phyloP scores from a whole-genome alignment of 2,329 filamentous ascomycete genomes.

The Aspergillus brunneoviolaceus region DNA sequence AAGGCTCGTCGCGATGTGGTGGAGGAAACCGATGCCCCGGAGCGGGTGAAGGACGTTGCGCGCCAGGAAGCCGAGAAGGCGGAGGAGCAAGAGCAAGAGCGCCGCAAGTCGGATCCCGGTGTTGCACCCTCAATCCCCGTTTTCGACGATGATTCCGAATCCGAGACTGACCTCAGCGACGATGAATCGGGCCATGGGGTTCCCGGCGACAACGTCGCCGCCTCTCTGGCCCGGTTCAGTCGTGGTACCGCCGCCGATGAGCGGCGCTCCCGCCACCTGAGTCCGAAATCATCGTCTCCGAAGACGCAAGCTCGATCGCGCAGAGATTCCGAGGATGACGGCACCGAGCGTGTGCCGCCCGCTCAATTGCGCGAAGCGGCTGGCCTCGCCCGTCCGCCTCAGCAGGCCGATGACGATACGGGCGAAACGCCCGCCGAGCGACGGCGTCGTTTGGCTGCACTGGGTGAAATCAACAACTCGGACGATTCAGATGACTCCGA shows the following conservation, averaged over 20 bases:
- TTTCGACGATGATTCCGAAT: slow-evolving; percentile 23
- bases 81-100: slow-evolving; percentile 26
- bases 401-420: slow-evolving; percentile 35
- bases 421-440: slow-evolving; percentile 48
- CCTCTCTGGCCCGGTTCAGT: slow-evolving; percentile 39
- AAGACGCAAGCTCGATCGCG: slow-evolving; percentile 21
- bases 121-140: slow-evolving; percentile 11
- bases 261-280: slow-evolving; percentile 37
- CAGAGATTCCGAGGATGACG: slow-evolving; percentile 45
- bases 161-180: slow-evolving; percentile 26
- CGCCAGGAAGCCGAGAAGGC: slow-evolving; percentile 31
- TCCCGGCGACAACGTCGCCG: slow-evolving; percentile 38
- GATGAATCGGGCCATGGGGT: slow-evolving; percentile 25
- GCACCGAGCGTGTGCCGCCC: slow-evolving; percentile 44
- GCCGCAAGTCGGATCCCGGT: slow-evolving; percentile 23
- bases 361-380: slow-evolving; percentile 35
- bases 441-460: slow-evolving; percentile 46
- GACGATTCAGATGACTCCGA: slow-evolving; percentile 29
- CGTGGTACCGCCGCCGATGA: slow-evolving; percentile 39
- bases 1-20: slow-evolving; percentile 54
- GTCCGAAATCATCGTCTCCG: slow-evolving; percentile 26
- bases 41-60: slow-evolving; percentile 40
- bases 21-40: slow-evolving; percentile 43
- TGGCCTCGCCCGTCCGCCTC: slow-evolving; percentile 28
- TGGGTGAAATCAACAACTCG: slow-evolving; percentile 36